phyloP scores from a whole-genome alignment of 352 stramenopile species.

The Phytopythium sindhum region DNA sequence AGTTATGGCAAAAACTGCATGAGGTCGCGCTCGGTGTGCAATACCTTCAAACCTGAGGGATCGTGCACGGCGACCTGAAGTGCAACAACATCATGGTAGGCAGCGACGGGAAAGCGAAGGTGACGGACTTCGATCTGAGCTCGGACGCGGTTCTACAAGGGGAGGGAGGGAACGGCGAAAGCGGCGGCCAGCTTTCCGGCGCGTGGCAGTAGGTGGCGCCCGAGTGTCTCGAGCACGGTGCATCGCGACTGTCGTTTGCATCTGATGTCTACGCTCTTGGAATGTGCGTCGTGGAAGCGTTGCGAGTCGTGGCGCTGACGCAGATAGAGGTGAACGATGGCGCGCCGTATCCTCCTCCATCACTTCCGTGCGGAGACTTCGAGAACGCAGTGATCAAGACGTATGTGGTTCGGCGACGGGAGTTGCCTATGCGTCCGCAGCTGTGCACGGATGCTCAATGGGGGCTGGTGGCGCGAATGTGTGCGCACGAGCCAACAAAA shows the following conservation, averaged over 20 bases:
- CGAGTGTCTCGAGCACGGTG: background rate
- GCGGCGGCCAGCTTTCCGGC: background rate
- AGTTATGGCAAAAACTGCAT: background rate
- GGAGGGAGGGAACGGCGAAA: no score
- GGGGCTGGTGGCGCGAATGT: background rate
- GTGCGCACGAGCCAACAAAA: background rate
- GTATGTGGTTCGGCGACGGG: background rate
- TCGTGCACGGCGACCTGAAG: conserved; percentile 4
- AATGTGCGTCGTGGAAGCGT: background rate
- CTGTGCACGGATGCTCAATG: background rate
- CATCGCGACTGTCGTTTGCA: background rate
- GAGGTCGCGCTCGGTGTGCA: background rate
- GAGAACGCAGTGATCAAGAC: background rate
- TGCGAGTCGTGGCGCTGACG: background rate
- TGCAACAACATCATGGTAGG: background rate
- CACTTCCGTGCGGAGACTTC: background rate
- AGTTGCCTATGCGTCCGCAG: background rate
- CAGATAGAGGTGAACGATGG: background rate
- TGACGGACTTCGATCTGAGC: background rate
- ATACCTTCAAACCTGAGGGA: conserved; percentile 1
- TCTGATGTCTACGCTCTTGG: background rate
- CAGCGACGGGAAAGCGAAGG: no score
- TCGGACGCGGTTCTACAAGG: no score
- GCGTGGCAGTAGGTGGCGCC: background rate
- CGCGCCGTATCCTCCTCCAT: background rate